Evolutionary conservation across 176 grass and related monocot species (phyloP), one percentile per base, ranked within the genome.

Genomic region (Oryza glaberrima): DNA sequence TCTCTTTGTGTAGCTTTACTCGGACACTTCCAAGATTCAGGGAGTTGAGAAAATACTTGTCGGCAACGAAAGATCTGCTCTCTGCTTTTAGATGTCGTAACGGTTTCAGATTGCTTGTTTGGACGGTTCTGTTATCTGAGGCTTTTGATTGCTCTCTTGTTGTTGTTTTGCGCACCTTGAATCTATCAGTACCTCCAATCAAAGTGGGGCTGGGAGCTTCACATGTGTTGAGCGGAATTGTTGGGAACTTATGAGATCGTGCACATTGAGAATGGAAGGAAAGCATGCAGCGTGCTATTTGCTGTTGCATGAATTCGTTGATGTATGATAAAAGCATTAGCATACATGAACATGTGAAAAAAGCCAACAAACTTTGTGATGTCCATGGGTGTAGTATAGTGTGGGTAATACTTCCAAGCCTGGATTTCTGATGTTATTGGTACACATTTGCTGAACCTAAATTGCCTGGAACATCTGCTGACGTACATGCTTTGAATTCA

Each of bases 211-310:
- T 70, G 9, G 30, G 69, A n/a, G 60, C 47, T 48, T 80, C 84
- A 54, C 0, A 0, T 4, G 16, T 82, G 38, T 75, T 69, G 56
- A 86, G 2, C 10, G 70, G 22, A 48, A 30, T 44, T 38, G 10
- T 22, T 9, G 7, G 44, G 23, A 83, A 87, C 67, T 30, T 69
- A 84, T 25, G n/a, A 43, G 64, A 78, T 23, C 7, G 11, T 86
- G 67, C 40, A 61, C 30, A 28, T 79, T 34, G 4, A 34, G 47
- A 79, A 41, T 61, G 40, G 73, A n/a, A 58, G 51, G 63, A 67
- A 48, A 49, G 16, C 44, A 73, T 28, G 74, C 11, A 38, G 15
- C 28, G 6, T 74, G 36, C 9, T 77, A 28, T 48, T 2, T 19
- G 47, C 3, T 12, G 38, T 14, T 78, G 54, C 6, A 58, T 2